phyloP scores from a whole-genome alignment of 2,329 filamentous ascomycete genomes.

The Cordyceps fumosorosea region DNA sequence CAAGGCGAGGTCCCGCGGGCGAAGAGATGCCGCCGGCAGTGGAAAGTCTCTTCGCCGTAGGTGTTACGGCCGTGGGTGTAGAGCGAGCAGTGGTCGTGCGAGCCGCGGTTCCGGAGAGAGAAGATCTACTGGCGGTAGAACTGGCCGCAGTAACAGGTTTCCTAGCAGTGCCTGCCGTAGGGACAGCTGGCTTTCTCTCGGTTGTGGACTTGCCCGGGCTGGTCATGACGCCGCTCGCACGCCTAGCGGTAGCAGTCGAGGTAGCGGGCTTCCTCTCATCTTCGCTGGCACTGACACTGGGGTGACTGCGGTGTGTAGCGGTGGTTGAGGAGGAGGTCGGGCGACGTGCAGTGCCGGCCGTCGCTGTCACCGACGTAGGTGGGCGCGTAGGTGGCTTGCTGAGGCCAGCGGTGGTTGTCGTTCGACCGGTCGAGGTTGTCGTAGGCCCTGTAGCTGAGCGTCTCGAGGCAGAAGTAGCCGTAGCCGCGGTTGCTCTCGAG shows the following conservation, averaged over 20 bases:
- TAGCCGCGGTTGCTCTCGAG: slow-evolving; percentile 8
- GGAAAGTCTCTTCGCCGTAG: slow-evolving; percentile 52
- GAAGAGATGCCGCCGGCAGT: slow-evolving; percentile 34
- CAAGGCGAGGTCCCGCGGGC: slow-evolving; percentile 26
- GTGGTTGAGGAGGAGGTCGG: slow-evolving; percentile 30
- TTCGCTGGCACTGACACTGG: slow-evolving; percentile 43
- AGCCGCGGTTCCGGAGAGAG: slow-evolving; percentile 22
- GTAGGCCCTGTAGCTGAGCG: slow-evolving; percentile 27
- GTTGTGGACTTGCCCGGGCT: slow-evolving; percentile 28
- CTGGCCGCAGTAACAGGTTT: slow-evolving; percentile 28
- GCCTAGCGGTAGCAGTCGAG: slow-evolving; percentile 30
- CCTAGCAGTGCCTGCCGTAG: slow-evolving; percentile 26
- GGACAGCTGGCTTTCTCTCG: slow-evolving; percentile 31
- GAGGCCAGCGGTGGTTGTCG: slow-evolving; percentile 31
- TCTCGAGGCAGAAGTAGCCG: slow-evolving; percentile 22
- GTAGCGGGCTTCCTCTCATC: slow-evolving; percentile 40
- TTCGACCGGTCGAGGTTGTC: slow-evolving; percentile 24
- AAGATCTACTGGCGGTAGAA: slow-evolving; percentile 24
- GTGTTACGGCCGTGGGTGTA: slow-evolving; percentile 31
- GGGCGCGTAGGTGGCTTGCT: slow-evolving; percentile 45
- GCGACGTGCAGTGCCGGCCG: slow-evolving; percentile 28
- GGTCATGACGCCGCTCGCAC: slow-evolving; percentile 37
- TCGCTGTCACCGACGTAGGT: slow-evolving; percentile 25
- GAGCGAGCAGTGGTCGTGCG: slow-evolving; percentile 32
- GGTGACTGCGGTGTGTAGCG: slow-evolving; percentile 39